Conservation (phyloP, 176 grass and related monocot species). For the Poa annua region DNA sequence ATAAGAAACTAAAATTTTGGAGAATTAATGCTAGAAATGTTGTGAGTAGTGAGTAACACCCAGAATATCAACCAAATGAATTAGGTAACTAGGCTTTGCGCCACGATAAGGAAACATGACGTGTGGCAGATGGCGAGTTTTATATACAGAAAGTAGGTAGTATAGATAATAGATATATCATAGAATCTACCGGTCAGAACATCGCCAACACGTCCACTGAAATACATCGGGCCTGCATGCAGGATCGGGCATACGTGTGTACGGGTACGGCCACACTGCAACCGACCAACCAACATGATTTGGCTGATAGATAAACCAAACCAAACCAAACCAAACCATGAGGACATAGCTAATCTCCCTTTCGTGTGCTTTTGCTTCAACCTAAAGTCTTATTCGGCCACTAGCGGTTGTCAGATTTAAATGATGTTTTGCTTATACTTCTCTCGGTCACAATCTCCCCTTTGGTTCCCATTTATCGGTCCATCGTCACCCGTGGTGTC, state of each 20-base stretch:
- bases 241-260: background rate
- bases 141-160: background rate
- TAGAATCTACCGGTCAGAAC: background rate
- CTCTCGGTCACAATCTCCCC: background rate
- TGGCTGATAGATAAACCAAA: background rate
- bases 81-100: background rate
- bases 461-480: background rate
- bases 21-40: too few relatives aligned
- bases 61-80: too few relatives aligned
- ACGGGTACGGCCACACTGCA: background rate
- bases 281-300: background rate
- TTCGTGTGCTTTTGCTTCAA: background rate
- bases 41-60: too few relatives aligned
- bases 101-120: constrained; percentile 11
- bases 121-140: background rate
- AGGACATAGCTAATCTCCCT: constrained; percentile 20
- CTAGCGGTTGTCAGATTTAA: background rate
- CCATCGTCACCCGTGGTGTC: background rate
- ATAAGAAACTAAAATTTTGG: too few relatives aligned
- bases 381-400: constrained; percentile 14
- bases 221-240: background rate
- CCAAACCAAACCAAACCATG: background rate
- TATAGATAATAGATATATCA: background rate
- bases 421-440: constrained; percentile 10
- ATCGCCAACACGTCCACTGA: background rate